A percentile compares a stretch with the other conserved stretches of the same genome.
Conservation (phyloP, 73 alveolate species). For the Symbiodinium pilosum region DNA sequence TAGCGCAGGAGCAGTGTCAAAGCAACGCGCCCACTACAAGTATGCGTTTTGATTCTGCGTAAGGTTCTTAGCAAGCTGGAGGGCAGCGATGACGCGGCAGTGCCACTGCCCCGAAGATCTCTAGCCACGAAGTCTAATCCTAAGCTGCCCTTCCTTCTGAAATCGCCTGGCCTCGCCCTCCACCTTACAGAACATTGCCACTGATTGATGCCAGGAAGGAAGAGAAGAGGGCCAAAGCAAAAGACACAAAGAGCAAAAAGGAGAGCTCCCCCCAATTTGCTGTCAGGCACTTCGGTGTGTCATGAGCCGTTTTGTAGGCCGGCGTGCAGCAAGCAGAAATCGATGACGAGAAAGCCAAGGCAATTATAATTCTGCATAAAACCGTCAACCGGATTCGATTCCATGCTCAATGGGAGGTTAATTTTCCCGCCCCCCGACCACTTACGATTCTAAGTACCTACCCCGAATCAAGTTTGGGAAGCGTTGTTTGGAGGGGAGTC, state of each 20-base stretch:
- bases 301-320: too few species aligned
- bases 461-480: too few species aligned
- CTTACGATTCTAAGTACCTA: too few species aligned
- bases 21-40: too few species aligned
- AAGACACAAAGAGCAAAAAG: background rate
- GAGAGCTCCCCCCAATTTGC: too few species aligned
- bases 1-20: background rate
- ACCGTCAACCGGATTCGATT: background rate
- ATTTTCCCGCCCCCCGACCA: too few species aligned
- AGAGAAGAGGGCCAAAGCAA: background rate
- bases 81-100: background rate
- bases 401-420: background rate
- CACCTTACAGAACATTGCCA: too few species aligned
- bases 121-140: background rate
- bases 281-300: too few species aligned
- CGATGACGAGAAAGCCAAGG: slow-evolving; percentile 5
- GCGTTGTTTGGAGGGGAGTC: too few species aligned
- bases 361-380: too few species aligned
- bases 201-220: background rate
- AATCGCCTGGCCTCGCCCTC: too few species aligned
- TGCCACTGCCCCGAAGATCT: background rate
- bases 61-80: slow-evolving; percentile 13
- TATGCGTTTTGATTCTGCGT: background rate
- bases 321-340: background rate
- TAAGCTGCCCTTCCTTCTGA: too few species aligned